Evolutionary conservation across 2,329 filamentous ascomycete genomes (phyloP), one percentile per base, ranked within the genome.

Genomic region (Alternaria incomplexa): DNA sequence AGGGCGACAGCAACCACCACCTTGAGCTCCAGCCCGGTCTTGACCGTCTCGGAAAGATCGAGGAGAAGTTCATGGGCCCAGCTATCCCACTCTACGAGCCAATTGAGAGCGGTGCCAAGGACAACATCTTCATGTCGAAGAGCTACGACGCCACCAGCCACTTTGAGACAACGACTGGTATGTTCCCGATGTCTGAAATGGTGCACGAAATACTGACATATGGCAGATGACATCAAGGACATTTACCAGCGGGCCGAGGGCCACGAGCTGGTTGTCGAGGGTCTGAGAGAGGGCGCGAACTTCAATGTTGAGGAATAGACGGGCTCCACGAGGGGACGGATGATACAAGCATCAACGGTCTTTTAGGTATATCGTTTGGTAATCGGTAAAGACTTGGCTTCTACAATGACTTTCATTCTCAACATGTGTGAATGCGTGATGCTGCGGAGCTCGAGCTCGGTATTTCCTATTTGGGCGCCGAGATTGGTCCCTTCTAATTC

Each of bases 101-200:
- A 22, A 81, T 95, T 52, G 91, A 93, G 76, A 88, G 90, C 76
- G 96, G 96, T 67, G 86, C 84, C 72, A 91, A 90, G 73, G 94
- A 97, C 85, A 94, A 94, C 82, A 91, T 99, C 81, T 99, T 93
- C 85, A 93, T 99, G 80, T 97, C 93, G 76, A 97, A 96, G 89
- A 97, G 93, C 85, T 99, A 99, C 83, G 96, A 99, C 77, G 93
- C 96, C 56, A 96, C 92, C 68, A 97, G 92, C 81, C 96, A 99
- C 86, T 99, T 99, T 77, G 96, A 99, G 88, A 97, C 93, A 36
- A 90, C 88, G 28, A 91, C 89, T 57, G 85, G 87, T 88, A 81
- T 76, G 81, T 61, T 25, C 8, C 23, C 3, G 6, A 7, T 32
- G 5, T 17, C n/a, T 4, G n/a, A 15, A 25, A 20, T 22, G 5